phyloP scores from a whole-genome alignment of 2,329 filamentous ascomycete genomes.

The Talaromyces piceae region DNA sequence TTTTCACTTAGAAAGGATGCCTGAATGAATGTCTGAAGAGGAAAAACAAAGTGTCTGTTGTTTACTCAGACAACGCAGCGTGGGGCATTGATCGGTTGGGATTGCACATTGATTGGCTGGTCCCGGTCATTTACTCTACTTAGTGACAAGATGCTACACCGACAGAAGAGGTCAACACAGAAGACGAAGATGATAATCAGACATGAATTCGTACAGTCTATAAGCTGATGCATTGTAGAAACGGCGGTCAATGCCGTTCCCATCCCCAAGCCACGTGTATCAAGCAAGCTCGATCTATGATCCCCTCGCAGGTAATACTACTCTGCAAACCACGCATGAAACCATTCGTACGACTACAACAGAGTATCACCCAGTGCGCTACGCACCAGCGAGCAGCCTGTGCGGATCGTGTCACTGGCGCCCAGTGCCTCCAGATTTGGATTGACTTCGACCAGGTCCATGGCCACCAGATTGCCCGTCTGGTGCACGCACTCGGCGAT shows the following conservation, averaged over 20 bases:
- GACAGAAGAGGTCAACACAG: too few species aligned
- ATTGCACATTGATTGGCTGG: neutral
- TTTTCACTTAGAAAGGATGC: neutral
- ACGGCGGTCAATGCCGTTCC: too few species aligned
- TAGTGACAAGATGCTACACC: neutral
- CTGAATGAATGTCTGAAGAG: neutral
- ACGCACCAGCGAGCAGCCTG: slow-evolving; percentile 82
- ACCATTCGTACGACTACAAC: slow-evolving; percentile 45
- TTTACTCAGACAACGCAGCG: slow-evolving; percentile 2
- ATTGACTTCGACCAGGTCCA: slow-evolving; percentile 80
- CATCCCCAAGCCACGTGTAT: too few species aligned
- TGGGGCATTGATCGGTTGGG: neutral
- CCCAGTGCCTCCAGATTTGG: slow-evolving; percentile 62
- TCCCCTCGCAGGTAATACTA: too few species aligned
- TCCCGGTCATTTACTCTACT: neutral
- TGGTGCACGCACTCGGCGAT: slow-evolving; percentile 84
- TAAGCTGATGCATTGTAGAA: too few species aligned
- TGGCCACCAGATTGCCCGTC: slow-evolving; percentile 68
- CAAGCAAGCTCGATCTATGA: too few species aligned
- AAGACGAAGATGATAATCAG: neutral
- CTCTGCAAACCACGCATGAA: neutral
- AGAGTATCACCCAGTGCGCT: slow-evolving; percentile 90
- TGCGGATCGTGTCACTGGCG: slow-evolving; percentile 77
- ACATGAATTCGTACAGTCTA: too few species aligned
- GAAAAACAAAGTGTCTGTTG: neutral